Base-by-base conservation (phyloP, 768 basidiomycete genomes). In the Paxillus rubicundulus region DNA sequence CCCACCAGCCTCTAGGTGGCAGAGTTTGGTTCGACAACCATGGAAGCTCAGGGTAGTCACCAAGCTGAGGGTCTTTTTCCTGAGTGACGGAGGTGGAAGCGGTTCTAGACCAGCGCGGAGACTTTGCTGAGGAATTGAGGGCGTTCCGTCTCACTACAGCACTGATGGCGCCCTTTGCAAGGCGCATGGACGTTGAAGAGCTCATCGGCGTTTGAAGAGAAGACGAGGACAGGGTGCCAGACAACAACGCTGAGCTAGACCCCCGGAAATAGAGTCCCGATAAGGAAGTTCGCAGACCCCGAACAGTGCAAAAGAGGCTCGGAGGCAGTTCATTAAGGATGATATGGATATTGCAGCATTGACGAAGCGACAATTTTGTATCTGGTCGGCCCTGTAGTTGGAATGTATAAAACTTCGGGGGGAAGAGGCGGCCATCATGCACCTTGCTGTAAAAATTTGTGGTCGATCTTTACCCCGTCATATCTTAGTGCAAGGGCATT, bases 11-110 rank as follows among this genome's bases (percentile, higher is more conserved):
- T 45, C 70, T 73, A 0, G 90, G 74, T 18, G 81, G 73, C 10
- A 85, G 77, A 9, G 76, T 73, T 61, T 91, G 88, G 61, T 79
- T 77, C 9, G 86, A 87, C 39, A 82, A 73, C 66, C 74, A 75
- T 34, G 88, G 87, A 6, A 89, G 76, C 53, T 84, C 75, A 9
- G 89, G 89, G 59, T 93, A 91, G 59, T 81, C 87, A 49, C 76
- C 76, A 17, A 89, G 70, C 56, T 90, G 86, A 2, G 87, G 85
- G 65, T 90, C 86, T 37, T 68, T 69, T 56, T 82, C 73, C 55
- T 45, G 63, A 6, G 53, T 32, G 27, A 63, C 49, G 0, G 61
- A 48, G 14, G 55, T 58, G 33, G 63, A 61, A 13, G 59, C 58
- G 4, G 56, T 21, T 41, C 61, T 51, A n/a, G 52, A 32, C 5